phyloP scores from a whole-genome alignment of 495 filamentous ascomycete genomes.

The Achaetomiella virescens region DNA sequence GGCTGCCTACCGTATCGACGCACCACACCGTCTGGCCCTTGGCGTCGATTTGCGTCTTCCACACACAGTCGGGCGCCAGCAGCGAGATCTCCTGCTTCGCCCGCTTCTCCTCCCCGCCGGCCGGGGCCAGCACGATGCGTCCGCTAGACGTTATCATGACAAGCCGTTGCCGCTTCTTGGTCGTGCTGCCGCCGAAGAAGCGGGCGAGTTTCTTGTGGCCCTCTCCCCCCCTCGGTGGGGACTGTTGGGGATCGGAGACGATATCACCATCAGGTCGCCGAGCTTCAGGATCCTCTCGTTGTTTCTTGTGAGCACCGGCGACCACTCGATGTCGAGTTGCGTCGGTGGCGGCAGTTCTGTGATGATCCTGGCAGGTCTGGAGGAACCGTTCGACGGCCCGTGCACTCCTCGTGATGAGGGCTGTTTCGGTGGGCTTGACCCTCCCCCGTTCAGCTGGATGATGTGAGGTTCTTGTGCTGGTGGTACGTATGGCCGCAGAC shows the following conservation, averaged over 20 bases:
- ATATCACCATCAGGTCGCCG: conserved; percentile 78
- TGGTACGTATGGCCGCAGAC: conserved; percentile 79
- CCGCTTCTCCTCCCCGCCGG: conserved; percentile 93
- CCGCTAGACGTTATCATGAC: conserved; percentile 94
- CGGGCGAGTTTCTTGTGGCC: conserved; percentile 77
- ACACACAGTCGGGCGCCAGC: conserved; percentile 62
- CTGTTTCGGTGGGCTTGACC: conserved; percentile 43
- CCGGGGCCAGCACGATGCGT: conserved; percentile 81
- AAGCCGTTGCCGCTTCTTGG: conserved; percentile 87
- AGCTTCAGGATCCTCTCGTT: conserved; percentile 95
- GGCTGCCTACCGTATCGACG: conserved; percentile 80
- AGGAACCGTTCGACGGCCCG: conserved; percentile 40
- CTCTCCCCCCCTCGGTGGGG: conserved; percentile 51
- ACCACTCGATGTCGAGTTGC: conserved; percentile 98
- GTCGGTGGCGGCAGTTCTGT: conserved; percentile 94
- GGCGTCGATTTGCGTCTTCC: conserved; percentile 70
- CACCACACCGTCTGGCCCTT: conserved; percentile 85
- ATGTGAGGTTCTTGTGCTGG: conserved; percentile 65
- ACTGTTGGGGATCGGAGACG: conserved; percentile 65
- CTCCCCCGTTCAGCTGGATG: conserved; percentile 68
- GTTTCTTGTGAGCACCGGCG: conserved; percentile 79
- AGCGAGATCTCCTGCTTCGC: conserved; percentile 85
- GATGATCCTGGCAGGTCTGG: conserved; percentile 73
- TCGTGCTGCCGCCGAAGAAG: conserved; percentile 82
- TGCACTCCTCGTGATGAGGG: conserved; percentile 36